phyloP scores from a whole-genome alignment of 306 rosid genomes.

The Quercus rubra region DNA sequence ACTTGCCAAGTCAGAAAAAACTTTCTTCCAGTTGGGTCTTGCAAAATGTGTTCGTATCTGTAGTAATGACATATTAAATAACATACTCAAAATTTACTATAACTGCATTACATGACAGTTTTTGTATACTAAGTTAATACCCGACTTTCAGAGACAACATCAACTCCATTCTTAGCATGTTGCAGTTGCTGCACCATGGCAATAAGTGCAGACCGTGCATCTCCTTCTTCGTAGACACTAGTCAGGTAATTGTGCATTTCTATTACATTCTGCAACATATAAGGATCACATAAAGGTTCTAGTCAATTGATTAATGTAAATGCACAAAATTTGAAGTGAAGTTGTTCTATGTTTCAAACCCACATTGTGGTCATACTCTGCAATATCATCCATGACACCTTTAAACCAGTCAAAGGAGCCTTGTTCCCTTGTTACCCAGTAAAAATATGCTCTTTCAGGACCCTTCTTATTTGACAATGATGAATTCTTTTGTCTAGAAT shows the following conservation, averaged over 20 bases:
- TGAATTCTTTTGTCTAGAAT: background rate
- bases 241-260: conserved; percentile 96
- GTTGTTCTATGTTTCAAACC: conserved; percentile 19
- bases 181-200: conserved; percentile 84
- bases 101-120: background rate
- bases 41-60: conserved; percentile 94
- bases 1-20: conserved; percentile 45
- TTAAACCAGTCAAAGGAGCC: conserved; percentile 97
- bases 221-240: conserved; percentile 91
- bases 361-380: conserved; percentile 74
- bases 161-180: conserved; percentile 86
- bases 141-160: conserved; percentile 86
- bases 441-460: conserved; percentile 90
- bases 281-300: conserved; percentile 9
- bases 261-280: conserved; percentile 59
- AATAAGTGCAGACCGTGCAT: conserved; percentile 84
- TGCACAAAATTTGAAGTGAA: background rate
- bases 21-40: conserved; percentile 86
- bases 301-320: background rate
- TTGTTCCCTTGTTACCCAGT: conserved; percentile 95
- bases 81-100: background rate
- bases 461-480: conserved; percentile 23
- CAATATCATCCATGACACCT: conserved; percentile 94
- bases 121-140: conserved; percentile 28
- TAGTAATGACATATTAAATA: conserved; percentile 9